A percentile compares a stretch with the other conserved stretches of the same genome.
phyloP scores from a whole-genome alignment of 805 yeast species.

The Kodamaea lidongshanica region DNA sequence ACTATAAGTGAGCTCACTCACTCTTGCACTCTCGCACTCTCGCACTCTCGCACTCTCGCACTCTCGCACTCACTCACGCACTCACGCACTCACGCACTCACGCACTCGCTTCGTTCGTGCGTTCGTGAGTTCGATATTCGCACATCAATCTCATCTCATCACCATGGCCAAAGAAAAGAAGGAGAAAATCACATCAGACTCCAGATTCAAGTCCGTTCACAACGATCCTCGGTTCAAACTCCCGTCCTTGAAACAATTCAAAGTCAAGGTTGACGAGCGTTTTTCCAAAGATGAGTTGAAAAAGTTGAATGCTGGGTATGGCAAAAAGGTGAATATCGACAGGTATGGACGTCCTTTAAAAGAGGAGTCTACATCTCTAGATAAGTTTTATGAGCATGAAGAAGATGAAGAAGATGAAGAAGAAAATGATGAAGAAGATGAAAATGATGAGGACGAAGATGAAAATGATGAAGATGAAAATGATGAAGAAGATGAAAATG shows the following conservation, averaged over 20 bases:
- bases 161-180: slow-evolving; percentile 9
- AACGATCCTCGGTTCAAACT: slow-evolving; percentile 83
- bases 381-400: slow-evolving; percentile 55
- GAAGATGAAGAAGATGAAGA: slow-evolving; percentile 26
- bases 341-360: slow-evolving; percentile 77
- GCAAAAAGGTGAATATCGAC: slow-evolving; percentile 68
- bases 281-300: slow-evolving; percentile 62
- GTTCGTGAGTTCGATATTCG: too few relatives aligned
- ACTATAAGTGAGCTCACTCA: too few relatives aligned
- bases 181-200: slow-evolving; percentile 49
- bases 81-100: too few relatives aligned
- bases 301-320: slow-evolving; percentile 39
- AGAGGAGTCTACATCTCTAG: slow-evolving; percentile 45
- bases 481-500: slow-evolving; percentile 15
- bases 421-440: slow-evolving; percentile 24
- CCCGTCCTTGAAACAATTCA: slow-evolving; percentile 62
- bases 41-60: too few relatives aligned
- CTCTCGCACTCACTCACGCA: too few relatives aligned
- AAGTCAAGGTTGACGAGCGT: slow-evolving; percentile 79
- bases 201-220: slow-evolving; percentile 72
- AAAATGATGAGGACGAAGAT: slow-evolving; percentile 21
- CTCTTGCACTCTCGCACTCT: too few relatives aligned
- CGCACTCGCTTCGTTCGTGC: too few relatives aligned
- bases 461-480: slow-evolving; percentile 16
- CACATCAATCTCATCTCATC: slow-evolving; percentile 1